Evolutionary conservation across 768 basidiomycete genomes (phyloP), one percentile per base, ranked within the genome.

Genomic region (Boletus vermiculosoides): DNA sequence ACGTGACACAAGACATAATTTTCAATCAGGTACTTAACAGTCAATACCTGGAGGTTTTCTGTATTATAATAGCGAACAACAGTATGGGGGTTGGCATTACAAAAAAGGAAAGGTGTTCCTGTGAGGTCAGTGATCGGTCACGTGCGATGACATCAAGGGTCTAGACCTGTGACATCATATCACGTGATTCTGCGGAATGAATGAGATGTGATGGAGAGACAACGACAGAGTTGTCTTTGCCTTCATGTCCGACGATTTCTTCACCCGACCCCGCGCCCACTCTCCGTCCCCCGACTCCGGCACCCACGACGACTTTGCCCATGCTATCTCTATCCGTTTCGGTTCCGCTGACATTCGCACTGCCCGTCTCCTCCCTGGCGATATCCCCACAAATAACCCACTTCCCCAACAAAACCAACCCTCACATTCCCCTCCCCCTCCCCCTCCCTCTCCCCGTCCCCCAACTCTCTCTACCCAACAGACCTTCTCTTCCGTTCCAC

Each of bases 311-410:
- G 63, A 74, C 39, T 86, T 86, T 65, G 83, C 84, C 5, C 74
- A 78, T 50, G 84, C 84, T 40, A 80, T 86, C 58, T 74, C 77
- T 30, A 65, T 74, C 23, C 72, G 82, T 51, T 83, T 81, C 57
- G 73, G 72, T 33, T 60, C 64, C 10, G 59, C 73, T n/a, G 66
- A 71, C 52, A 59, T 76, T 42, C 72, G 74, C 66, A 76, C 74
- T 1, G 69, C 78, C 23, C 73, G 74, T 20, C 71, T 77, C 45
- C 62, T 75, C 45, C 66, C 64, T 13, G 62, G 36, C 53, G 59
- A 70, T 36, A 42, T 54, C 28, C 61, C 61, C 56, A 2, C 69
- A 74, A 33, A 42, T 55, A 60, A 66, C 25, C 40, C 74, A 16
- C 45, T n/a, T 30, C 33, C 44, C 61, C 13, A n/a, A n/a, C n/a